Evolutionary conservation across 176 grass and related monocot species (phyloP).

Genomic region (Urochloa ruziziensis): DNA sequence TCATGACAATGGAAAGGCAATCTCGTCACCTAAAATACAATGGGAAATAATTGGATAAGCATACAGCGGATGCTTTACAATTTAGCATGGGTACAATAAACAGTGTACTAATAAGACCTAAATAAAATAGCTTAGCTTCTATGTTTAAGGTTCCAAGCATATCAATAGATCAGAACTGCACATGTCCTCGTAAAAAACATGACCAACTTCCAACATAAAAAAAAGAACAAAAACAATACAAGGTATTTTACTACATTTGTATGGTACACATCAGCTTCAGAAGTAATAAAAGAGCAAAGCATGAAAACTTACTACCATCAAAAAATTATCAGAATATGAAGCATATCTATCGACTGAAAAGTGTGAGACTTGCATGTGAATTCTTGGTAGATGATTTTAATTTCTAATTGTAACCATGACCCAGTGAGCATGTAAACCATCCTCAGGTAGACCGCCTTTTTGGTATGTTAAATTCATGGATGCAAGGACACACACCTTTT

Average conservation of each 20-base stretch:
- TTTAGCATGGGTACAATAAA: neutral
- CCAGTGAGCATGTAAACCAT: neutral
- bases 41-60: neutral
- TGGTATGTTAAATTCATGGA: constrained; percentile 9
- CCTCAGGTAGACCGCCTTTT: neutral
- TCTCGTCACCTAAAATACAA: constrained; percentile 28
- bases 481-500: constrained; percentile 36
- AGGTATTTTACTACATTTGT: neutral
- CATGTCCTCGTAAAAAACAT: neutral
- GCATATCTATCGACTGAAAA: neutral
- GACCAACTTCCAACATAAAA: neutral
- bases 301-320: neutral
- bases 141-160: constrained; percentile 12
- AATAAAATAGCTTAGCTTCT: neutral
- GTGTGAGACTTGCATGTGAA: neutral
- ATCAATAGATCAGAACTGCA: neutral
- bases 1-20: constrained; percentile 3
- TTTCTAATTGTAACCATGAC: neutral
- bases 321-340: neutral
- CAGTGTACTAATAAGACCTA: neutral
- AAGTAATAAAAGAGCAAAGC: constrained; percentile 7
- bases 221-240: neutral
- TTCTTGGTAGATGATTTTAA: neutral
- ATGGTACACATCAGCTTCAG: neutral
- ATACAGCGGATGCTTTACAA: neutral